Evolutionary conservation across 1,284 basidiomycete genomes (phyloP).

Genomic region (Ganoderma lingzhi): DNA sequence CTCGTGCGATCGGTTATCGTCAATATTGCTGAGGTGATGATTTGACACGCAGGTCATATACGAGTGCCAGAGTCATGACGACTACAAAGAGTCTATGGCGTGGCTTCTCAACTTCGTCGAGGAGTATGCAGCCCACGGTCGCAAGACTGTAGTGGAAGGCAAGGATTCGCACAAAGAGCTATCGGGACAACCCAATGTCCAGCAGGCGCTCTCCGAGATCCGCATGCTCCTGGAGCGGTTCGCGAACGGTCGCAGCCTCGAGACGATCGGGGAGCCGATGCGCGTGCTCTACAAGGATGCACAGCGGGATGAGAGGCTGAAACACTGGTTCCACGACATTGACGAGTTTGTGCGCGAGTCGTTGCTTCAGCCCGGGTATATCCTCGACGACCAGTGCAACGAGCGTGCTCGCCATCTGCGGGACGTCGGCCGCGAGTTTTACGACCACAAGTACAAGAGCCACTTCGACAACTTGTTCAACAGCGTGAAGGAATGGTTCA

Average conservation of each 20-base stretch:
- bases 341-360: constrained; percentile 67
- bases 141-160: constrained; percentile 51
- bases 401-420: constrained; percentile 66
- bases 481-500: constrained; percentile 78
- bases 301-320: constrained; percentile 78
- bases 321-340: constrained; percentile 79
- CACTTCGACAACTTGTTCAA: constrained; percentile 88
- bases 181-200: constrained; percentile 59
- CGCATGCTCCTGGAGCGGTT: constrained; percentile 92
- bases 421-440: constrained; percentile 79
- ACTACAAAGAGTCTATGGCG: constrained; percentile 85
- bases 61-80: constrained; percentile 92
- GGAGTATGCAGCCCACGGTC: constrained; percentile 78
- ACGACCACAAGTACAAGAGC: constrained; percentile 83
- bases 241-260: constrained; percentile 77
- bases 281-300: constrained; percentile 82
- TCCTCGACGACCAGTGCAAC: constrained; percentile 82
- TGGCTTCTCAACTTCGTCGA: constrained; percentile 80
- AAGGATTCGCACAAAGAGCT: constrained; percentile 46
- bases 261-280: constrained; percentile 76
- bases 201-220: constrained; percentile 68
- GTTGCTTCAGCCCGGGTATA: constrained; percentile 89
- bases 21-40: not conserved
- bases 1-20: not conserved
- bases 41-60: constrained; percentile 62